phyloP scores from a whole-genome alignment of 2,329 filamentous ascomycete species.

The Fusarium devonianum region DNA sequence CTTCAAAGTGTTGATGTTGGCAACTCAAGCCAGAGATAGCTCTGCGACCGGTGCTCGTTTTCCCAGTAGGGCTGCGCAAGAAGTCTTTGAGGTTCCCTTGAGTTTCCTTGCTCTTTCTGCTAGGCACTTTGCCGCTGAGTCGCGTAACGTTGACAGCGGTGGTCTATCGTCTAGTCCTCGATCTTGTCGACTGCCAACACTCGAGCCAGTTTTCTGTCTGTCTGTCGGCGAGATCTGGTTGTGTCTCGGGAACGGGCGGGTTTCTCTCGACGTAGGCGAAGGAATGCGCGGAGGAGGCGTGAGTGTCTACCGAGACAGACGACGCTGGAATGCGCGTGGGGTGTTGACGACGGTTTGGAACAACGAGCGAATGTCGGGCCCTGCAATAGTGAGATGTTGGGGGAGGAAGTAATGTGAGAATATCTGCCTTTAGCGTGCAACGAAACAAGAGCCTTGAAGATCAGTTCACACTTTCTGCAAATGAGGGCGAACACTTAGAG shows the following conservation, averaged over 20 bases:
- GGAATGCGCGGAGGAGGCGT: conserved; percentile 35
- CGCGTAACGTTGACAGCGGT: conserved; percentile 9
- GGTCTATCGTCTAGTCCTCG: conserved; percentile 1
- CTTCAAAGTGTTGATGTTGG: conserved; percentile 16
- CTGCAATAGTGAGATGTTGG: conserved; percentile 37
- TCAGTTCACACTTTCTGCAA: conserved; percentile 38
- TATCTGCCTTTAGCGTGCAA: conserved; percentile 13
- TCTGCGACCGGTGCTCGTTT: conserved; percentile 35
- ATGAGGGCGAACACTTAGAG: conserved; percentile 35
- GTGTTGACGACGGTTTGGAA: conserved; percentile 30
- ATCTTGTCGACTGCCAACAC: conserved; percentile 12
- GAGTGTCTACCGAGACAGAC: conserved; percentile 26
- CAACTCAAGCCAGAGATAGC: conserved; percentile 22
- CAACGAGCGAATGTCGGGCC: conserved; percentile 40
- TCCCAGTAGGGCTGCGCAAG: conserved; percentile 32
- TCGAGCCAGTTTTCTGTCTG: conserved; percentile 16
- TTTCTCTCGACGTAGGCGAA: conserved; percentile 11
- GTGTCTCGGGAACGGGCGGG: conserved; percentile 31
- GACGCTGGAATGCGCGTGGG: conserved; percentile 34
- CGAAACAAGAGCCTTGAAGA: conserved; percentile 23
- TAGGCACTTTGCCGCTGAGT: conserved; percentile 4
- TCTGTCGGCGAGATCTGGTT: neutral
- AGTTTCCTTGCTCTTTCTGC: conserved; percentile 27
- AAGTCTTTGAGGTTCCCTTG: conserved; percentile 3
- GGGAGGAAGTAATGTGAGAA: conserved; percentile 10